Evolutionary conservation across 805 yeast species (phyloP).

Genomic region (Starmerella ratchasimensis): DNA sequence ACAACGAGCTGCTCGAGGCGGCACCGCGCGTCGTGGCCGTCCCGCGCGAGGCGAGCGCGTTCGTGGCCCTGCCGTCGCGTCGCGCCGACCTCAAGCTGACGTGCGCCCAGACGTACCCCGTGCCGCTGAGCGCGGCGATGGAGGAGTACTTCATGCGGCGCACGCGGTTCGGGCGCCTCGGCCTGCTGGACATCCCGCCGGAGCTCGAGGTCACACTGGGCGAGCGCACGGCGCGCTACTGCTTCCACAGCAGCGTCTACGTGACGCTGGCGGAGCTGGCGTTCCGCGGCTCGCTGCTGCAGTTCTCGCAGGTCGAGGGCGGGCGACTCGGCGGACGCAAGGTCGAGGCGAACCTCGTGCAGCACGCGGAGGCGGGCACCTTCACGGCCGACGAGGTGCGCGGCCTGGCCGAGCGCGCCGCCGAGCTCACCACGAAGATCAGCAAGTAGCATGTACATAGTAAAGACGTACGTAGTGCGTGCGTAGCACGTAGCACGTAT

Average conservation of each 20-base stretch:
- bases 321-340: conserved; percentile 44
- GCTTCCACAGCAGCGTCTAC: conserved; percentile 33
- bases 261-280: conserved; percentile 35
- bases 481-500: too few species aligned
- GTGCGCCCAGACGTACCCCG: conserved; percentile 26
- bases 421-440: too few species aligned
- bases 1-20: conserved; percentile 23
- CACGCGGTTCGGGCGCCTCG: conserved; percentile 10
- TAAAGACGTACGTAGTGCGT: too few species aligned
- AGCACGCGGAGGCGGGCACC: conserved; percentile 22
- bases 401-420: too few species aligned
- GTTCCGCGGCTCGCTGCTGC: conserved; percentile 28
- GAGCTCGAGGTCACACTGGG: conserved; percentile 29
- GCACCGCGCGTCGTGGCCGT: conserved; percentile 32
- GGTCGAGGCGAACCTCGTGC: conserved; percentile 37
- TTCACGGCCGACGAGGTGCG: too few species aligned
- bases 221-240: conserved; percentile 32
- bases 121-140: conserved; percentile 29
- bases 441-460: too few species aligned
- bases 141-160: conserved; percentile 29
- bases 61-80: conserved; percentile 32
- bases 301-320: conserved; percentile 39
- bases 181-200: conserved; percentile 30
- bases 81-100: conserved; percentile 36
- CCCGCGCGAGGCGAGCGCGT: conserved; percentile 33